These are phyloP conservation scores for Kalaharituber pfeilii DNA, from an alignment of 2,329 filamentous ascomycete genomes.

Conservation along the genomic window DNA sequence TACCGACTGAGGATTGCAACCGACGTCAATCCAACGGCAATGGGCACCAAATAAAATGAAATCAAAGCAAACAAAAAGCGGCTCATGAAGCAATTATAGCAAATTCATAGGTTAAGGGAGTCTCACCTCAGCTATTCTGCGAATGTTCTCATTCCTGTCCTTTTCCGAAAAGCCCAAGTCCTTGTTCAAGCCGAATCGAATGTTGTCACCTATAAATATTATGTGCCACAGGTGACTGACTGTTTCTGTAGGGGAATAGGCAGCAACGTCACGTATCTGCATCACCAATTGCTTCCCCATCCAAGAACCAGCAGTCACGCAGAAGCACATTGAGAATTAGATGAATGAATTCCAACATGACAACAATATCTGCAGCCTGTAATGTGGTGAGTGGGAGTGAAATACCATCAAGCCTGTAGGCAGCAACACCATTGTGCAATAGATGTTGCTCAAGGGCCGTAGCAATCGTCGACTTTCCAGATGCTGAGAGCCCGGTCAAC, in stretches of 20 bases:
- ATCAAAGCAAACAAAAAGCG: not conserved
- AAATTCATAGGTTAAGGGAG: not conserved
- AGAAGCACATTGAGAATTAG: too few species aligned
- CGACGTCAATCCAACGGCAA: not conserved
- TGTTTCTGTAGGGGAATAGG: not conserved
- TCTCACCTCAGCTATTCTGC: conserved; percentile 66
- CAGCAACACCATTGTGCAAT: conserved; percentile 56
- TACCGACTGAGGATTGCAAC: not conserved
- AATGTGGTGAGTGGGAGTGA: not conserved
- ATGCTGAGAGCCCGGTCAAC: conserved; percentile 92
- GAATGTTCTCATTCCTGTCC: conserved; percentile 83
- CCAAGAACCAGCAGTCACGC: not conserved
- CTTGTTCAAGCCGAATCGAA: conserved; percentile 95
- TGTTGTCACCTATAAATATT: conserved; percentile 51
- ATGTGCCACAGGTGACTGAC: not conserved
- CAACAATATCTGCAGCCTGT: too few species aligned
- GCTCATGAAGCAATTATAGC: not conserved
- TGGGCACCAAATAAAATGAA: not conserved
- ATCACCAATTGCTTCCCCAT: not conserved
- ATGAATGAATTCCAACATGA: too few species aligned
- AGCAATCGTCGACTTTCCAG: conserved; percentile 92
- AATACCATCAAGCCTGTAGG: conserved; percentile 71
- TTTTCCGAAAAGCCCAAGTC: conserved; percentile 83
- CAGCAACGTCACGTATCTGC: not conserved
- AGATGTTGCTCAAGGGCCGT: conserved; percentile 95